Evolutionary conservation across 208 protist genomes (phyloP).

Genomic region (Lotmaria passim): DNA sequence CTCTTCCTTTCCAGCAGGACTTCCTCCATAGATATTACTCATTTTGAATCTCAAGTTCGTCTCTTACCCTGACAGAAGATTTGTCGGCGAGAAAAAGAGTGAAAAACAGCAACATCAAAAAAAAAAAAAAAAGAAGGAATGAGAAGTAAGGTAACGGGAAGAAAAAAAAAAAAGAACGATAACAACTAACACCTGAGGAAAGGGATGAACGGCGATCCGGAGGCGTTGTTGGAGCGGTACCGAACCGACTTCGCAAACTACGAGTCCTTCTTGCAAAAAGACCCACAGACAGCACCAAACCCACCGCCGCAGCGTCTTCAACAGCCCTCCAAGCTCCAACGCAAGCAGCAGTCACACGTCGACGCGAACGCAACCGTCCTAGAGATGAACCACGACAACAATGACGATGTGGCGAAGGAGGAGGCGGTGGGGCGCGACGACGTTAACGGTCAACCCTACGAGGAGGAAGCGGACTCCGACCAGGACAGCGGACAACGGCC

Average conservation of each 20-base stretch:
- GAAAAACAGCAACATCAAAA: too few relatives aligned
- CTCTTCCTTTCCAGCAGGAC: too few relatives aligned
- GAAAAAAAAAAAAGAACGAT: not conserved
- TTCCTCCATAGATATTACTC: too few relatives aligned
- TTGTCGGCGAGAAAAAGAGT: too few relatives aligned
- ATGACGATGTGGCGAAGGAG: not conserved
- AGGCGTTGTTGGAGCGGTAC: conserved; percentile 24
- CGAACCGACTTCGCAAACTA: conserved; percentile 18
- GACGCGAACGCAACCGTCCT: conserved; percentile 13
- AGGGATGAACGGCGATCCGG: conserved; percentile 11
- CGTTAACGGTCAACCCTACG: not conserved
- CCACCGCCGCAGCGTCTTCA: conserved; percentile 9
- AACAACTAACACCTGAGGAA: too few relatives aligned
- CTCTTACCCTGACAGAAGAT: too few relatives aligned
- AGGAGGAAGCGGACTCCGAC: not conserved
- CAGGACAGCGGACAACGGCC: not conserved
- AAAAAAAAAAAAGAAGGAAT: not conserved
- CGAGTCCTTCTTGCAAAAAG: conserved; percentile 13
- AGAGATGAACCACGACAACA: not conserved
- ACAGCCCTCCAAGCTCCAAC: not conserved
- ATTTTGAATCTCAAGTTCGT: too few relatives aligned
- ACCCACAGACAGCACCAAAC: not conserved
- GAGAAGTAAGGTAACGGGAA: not conserved
- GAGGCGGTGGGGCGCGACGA: too few relatives aligned
- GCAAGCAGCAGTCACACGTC: conserved; percentile 1